Evolutionary conservation across 495 filamentous ascomycete species (phyloP).

Genomic region (Monascus purpureus): DNA sequence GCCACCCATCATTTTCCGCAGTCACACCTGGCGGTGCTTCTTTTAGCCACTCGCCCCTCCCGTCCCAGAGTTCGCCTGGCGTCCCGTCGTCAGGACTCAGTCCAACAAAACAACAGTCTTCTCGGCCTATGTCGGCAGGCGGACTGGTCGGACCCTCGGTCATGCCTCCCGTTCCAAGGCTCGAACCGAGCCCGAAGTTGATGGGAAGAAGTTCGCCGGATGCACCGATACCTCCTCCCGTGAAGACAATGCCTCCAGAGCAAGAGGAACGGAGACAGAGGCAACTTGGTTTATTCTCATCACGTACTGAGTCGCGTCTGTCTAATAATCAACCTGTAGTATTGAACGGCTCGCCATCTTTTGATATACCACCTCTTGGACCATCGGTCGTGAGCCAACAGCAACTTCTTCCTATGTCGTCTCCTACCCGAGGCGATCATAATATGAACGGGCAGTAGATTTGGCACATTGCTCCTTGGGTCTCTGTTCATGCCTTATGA

Average conservation of each 20-base stretch:
- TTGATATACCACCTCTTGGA: constrained; percentile 23
- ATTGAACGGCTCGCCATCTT: constrained; percentile 24
- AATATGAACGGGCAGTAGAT: not conserved
- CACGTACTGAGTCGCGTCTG: constrained; percentile 8
- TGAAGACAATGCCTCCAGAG: constrained; percentile 35
- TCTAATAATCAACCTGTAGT: constrained; percentile 13
- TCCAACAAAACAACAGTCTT: constrained; percentile 62
- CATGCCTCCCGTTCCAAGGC: constrained; percentile 33
- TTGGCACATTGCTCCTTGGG: too few relatives aligned
- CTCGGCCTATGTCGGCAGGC: constrained; percentile 34
- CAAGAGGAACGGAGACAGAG: constrained; percentile 31
- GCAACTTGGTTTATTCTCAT: constrained; percentile 22
- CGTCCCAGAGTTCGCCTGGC: constrained; percentile 36
- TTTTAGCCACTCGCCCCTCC: constrained; percentile 24
- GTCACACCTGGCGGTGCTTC: constrained; percentile 16
- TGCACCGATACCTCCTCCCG: constrained; percentile 30
- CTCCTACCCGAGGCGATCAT: not conserved
- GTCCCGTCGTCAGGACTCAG: constrained; percentile 52
- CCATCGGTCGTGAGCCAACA: constrained; percentile 12
- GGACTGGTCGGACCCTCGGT: constrained; percentile 30
- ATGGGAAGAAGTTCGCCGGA: constrained; percentile 36
- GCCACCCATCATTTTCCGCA: constrained; percentile 9
- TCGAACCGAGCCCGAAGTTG: constrained; percentile 35
- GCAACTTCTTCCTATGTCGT: not conserved
- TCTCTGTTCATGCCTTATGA: not conserved